A percentile compares a stretch with the other conserved stretches of the same genome.
Conservation (phyloP, 2,329 filamentous ascomycete genomes). For the Bipolaris victoriae region DNA sequence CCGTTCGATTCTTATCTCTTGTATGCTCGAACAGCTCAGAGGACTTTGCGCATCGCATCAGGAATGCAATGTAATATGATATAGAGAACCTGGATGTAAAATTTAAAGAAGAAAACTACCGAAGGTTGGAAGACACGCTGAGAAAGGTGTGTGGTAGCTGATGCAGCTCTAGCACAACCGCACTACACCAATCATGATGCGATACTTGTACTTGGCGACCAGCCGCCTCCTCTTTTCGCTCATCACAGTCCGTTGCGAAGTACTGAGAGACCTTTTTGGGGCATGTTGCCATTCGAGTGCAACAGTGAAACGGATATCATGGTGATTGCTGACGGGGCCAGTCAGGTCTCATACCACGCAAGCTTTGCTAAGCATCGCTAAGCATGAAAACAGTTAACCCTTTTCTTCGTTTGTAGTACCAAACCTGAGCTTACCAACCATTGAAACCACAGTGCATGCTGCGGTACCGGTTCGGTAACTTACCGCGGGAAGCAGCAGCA, state of each 20-base stretch:
- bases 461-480: background rate
- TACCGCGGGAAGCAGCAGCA: background rate
- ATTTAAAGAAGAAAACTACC: background rate
- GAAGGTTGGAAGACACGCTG: background rate
- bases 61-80: background rate
- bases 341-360: background rate
- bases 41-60: background rate
- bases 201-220: background rate
- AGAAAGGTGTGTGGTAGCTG: background rate
- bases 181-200: background rate
- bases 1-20: background rate
- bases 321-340: background rate
- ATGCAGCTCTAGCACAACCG: background rate
- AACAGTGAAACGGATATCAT: background rate
- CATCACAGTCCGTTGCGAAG: background rate
- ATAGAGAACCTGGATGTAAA: background rate
- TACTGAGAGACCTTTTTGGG: background rate
- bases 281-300: background rate
- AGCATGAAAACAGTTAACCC: no score
- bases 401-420: no score
- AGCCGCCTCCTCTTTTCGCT: background rate
- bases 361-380: no score
- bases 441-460: no score
- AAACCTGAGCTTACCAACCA: no score
- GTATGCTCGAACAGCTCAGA: background rate